Evolutionary conservation across 2,329 filamentous ascomycete species (phyloP).

Genomic region (Fusarium pilosicola): DNA sequence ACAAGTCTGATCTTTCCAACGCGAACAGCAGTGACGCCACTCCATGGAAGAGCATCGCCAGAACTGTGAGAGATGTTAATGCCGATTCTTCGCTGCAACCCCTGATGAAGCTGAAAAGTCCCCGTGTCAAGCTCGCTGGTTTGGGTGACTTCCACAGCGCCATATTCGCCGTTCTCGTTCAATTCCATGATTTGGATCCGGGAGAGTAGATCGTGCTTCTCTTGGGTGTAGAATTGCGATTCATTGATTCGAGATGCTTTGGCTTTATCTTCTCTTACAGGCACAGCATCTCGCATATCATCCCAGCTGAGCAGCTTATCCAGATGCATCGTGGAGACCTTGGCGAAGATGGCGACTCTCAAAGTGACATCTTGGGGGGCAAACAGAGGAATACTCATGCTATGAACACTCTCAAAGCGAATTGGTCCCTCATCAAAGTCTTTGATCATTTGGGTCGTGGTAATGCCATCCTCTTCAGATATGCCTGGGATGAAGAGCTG

Average conservation of each 20-base stretch:
- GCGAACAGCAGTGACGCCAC: slow-evolving; percentile 79
- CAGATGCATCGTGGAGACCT: slow-evolving; percentile 90
- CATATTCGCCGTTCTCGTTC: slow-evolving; percentile 88
- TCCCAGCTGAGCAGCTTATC: slow-evolving; percentile 99
- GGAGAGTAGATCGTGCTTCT: slow-evolving; percentile 92
- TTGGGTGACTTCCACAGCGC: slow-evolving; percentile 92
- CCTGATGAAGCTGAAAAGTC: slow-evolving; percentile 94
- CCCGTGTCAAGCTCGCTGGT: slow-evolving; percentile 85
- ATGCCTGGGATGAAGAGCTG: slow-evolving; percentile 95
- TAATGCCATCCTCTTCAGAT: slow-evolving; percentile 89
- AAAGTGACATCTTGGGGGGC: slow-evolving; percentile 76
- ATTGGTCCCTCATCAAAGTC: slow-evolving; percentile 94
- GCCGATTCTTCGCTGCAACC: slow-evolving; percentile 86
- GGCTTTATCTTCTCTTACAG: slow-evolving; percentile 61
- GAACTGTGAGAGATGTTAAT: slow-evolving; percentile 93
- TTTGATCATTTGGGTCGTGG: slow-evolving; percentile 92
- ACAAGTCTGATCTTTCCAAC: slow-evolving; percentile 85
- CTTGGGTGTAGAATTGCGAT: slow-evolving; percentile 91
- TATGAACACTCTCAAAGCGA: slow-evolving; percentile 96
- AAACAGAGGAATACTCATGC: slow-evolving; percentile 90
- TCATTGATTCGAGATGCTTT: slow-evolving; percentile 81
- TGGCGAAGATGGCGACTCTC: slow-evolving; percentile 90
- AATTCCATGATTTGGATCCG: slow-evolving; percentile 91
- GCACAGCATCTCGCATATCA: slow-evolving; percentile 87
- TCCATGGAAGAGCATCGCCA: slow-evolving; percentile 88